Conservation (phyloP, 179 eudicot species). For the Beta macrorhiza region DNA sequence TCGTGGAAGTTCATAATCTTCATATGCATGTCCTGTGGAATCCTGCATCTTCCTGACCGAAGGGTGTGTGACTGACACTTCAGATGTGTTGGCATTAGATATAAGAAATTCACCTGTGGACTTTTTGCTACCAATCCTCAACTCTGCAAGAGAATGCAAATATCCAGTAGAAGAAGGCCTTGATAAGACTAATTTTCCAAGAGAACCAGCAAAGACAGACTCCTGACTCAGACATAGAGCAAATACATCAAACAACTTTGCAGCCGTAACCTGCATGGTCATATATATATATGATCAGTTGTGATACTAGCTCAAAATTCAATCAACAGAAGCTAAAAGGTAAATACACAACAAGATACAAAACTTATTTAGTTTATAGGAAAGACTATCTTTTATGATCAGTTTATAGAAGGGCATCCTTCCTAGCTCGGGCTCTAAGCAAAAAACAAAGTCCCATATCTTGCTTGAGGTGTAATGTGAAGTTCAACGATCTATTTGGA, state of each 20-base stretch:
- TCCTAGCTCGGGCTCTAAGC: not conserved
- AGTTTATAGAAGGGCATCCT: not conserved
- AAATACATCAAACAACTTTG: slow-evolving; percentile 74
- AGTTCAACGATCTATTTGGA: not conserved
- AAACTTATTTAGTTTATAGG: not conserved
- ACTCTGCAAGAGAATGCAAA: slow-evolving; percentile 80
- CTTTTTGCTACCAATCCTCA: slow-evolving; percentile 40
- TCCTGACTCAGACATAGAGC: slow-evolving; percentile 78
- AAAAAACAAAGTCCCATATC: not conserved
- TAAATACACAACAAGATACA: not conserved
- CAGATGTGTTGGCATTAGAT: slow-evolving; percentile 32
- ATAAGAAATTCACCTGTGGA: slow-evolving; percentile 25
- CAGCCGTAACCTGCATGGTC: slow-evolving; percentile 62
- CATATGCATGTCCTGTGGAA: slow-evolving; percentile 30
- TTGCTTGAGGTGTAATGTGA: not conserved
- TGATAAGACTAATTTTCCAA: slow-evolving; percentile 55
- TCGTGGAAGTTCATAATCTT: slow-evolving; percentile 66
- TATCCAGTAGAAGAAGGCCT: slow-evolving; percentile 66
- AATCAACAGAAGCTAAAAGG: slow-evolving; percentile 5
- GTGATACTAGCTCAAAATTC: slow-evolving; percentile 1
- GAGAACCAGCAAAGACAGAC: slow-evolving; percentile 83
- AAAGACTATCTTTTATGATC: not conserved
- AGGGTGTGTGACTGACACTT: slow-evolving; percentile 28
- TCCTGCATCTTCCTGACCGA: slow-evolving; percentile 33
- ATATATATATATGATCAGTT: slow-evolving; percentile 5